These are phyloP conservation scores for Lipomyces yamanashiensis DNA, from an alignment of 805 yeast genomes.

Conservation along the genomic window DNA sequence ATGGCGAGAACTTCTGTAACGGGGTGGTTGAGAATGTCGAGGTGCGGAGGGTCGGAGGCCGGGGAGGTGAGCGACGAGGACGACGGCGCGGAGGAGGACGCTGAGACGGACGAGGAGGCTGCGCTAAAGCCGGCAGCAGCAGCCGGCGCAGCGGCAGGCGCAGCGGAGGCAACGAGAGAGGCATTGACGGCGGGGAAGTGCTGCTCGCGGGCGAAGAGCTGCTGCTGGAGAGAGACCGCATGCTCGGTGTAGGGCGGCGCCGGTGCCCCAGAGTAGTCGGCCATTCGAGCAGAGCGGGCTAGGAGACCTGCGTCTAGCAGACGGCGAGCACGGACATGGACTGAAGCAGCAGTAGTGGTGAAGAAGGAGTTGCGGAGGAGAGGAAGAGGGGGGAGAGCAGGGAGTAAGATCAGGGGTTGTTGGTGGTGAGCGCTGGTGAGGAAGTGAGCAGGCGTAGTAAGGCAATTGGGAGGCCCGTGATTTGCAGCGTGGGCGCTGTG, in stretches of 20 bases:
- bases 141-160: not conserved
- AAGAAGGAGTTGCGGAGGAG: not conserved
- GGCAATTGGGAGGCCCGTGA: conserved; percentile 24
- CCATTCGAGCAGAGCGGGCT: conserved; percentile 12
- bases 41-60: conserved; percentile 45
- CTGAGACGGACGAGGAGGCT: conserved; percentile 9
- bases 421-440: not conserved
- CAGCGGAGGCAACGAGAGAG: not conserved
- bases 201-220: conserved; percentile 9
- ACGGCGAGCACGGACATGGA: conserved; percentile 5
- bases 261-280: conserved; percentile 25
- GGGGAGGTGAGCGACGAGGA: conserved; percentile 16
- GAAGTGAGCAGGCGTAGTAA: not conserved
- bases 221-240: conserved; percentile 19
- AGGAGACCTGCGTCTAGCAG: conserved; percentile 11
- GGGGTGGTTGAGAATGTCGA: conserved; percentile 81
- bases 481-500: conserved; percentile 30
- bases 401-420: not conserved
- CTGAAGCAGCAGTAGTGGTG: conserved; percentile 1
- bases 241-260: conserved; percentile 16
- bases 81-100: conserved; percentile 10
- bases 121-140: conserved; percentile 1
- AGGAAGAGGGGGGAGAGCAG: not conserved
- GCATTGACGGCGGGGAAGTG: not conserved
- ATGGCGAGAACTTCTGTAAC: conserved; percentile 78